Percentiles rank a stretch among this genome's conserved stretches.
phyloP scores from a whole-genome alignment of 768 basidiomycete genomes.

The Rhodotorula babjevae region DNA sequence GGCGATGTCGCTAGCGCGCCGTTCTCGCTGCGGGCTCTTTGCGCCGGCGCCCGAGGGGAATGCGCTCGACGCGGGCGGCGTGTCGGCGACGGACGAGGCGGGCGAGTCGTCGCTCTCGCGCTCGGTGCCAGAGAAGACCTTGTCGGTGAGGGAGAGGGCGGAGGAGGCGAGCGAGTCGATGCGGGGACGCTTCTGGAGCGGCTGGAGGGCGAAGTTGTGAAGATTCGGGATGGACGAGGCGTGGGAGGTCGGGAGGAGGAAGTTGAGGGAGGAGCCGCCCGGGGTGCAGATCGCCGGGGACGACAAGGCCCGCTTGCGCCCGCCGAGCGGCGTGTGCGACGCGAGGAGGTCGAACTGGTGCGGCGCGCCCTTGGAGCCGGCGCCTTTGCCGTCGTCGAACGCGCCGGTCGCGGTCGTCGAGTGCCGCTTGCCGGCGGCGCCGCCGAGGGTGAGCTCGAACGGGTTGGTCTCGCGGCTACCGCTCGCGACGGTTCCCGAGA shows the following conservation, averaged over 20 bases:
- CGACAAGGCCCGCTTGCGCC: constrained; percentile 33
- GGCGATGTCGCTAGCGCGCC: neutral
- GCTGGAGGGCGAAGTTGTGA: constrained; percentile 13
- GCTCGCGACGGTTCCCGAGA: neutral
- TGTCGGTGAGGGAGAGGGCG: neutral
- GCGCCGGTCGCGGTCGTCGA: neutral
- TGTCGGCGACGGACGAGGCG: constrained; percentile 22
- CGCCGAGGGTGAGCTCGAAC: constrained; percentile 29
- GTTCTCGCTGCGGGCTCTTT: neutral
- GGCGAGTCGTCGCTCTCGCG: constrained; percentile 22
- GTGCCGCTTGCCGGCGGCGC: neutral
- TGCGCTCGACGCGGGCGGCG: constrained; percentile 16
- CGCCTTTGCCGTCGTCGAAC: neutral
- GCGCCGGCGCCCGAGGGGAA: too few relatives aligned
- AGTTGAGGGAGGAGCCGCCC: constrained; percentile 10
- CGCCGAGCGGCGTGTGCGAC: neutral
- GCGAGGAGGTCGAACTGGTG: constrained; percentile 9
- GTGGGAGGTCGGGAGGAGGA: neutral
- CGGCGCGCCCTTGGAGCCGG: neutral
- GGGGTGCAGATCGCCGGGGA: constrained; percentile 27
- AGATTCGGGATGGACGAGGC: neutral
- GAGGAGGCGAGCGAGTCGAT: constrained; percentile 8
- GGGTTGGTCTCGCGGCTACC: constrained; percentile 21
- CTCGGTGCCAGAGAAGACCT: constrained; percentile 1
- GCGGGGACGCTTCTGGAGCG: constrained; percentile 18